Evolutionary conservation across 2,329 filamentous ascomycete genomes (phyloP).

Genomic region (Dothideomycetes sp.): DNA sequence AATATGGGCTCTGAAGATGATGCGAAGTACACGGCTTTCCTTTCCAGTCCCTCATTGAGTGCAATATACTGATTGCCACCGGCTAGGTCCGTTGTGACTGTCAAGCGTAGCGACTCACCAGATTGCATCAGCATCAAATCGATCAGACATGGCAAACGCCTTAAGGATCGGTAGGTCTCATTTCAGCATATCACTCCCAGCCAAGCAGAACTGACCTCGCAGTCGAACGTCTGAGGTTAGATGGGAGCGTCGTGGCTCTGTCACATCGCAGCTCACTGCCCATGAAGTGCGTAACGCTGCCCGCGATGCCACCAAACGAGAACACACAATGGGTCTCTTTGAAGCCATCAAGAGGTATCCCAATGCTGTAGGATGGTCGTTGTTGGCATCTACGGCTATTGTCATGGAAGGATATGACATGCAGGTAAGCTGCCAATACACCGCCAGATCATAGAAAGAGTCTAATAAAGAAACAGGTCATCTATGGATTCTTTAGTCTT

Average conservation of each 20-base stretch:
- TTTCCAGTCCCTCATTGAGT: too few relatives aligned
- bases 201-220: too few relatives aligned
- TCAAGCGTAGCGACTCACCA: too few relatives aligned
- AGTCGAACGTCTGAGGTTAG: conserved; percentile 4
- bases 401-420: conserved; percentile 26
- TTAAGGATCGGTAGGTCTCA: too few relatives aligned
- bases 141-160: too few relatives aligned
- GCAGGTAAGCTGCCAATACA: conserved; percentile 5
- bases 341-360: conserved; percentile 64
- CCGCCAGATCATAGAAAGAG: not conserved
- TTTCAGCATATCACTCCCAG: too few relatives aligned
- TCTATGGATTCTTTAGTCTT: conserved; percentile 19
- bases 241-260: conserved; percentile 7
- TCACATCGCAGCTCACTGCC: conserved; percentile 16
- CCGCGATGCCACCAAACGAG: conserved; percentile 26
- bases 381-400: conserved; percentile 20
- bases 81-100: too few relatives aligned
- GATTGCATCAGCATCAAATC: too few relatives aligned
- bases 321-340: conserved; percentile 30
- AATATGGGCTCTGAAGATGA: too few relatives aligned
- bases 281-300: conserved; percentile 20
- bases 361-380: conserved; percentile 21
- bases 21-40: too few relatives aligned
- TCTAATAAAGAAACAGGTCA: conserved; percentile 8
- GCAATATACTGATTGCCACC: too few relatives aligned